Base-by-base conservation (phyloP, 306 rosid genomes). In the Cicer bijugum region DNA sequence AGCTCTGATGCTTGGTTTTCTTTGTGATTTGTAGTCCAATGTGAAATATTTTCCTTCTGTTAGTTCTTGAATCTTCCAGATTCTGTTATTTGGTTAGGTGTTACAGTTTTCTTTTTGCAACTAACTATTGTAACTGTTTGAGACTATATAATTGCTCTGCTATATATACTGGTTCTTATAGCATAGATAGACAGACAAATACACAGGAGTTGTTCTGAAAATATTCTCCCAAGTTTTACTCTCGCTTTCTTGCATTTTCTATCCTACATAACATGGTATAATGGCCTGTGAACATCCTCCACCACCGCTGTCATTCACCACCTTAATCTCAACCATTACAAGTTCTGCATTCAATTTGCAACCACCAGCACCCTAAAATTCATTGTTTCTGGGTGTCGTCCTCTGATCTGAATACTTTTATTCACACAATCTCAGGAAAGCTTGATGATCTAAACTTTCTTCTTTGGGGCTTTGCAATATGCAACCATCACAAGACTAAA, bases 221-320 rank as follows among this genome's bases (percentile, higher is more conserved):
- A 19, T 65, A 64, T 42, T 42, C 14, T 8, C 33, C 46, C 47
- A 14, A 15, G 48, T 14, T 62, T 62, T 58, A 12, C 64, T 58
- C 4, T 38, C 8, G 4, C 20, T 37, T 60, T 60, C 67, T 62
- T n/a, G 39, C n/a, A 62, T 62, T 39, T 37, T 15, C 47, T 8
- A 63, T 63, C 50, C 8, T 63, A 58, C 35, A 40, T 39, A 63
- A 2, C n/a, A 63, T 15, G 69, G 65, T 28, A 58, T n/a, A 14
- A 62, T 8, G 20, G 16, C 28, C 1, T 37, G 12, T 62, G 37
- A 14, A 4, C 11, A 62, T 37, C 19, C 68, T 60, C 11, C 14
- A 12, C 57, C 65, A 11, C 67, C 12, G 3, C 28, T 16, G 4
- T 23, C 33, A 23, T 23, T 12, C 47, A 38, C 12, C 12, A n/a